Evolutionary conservation across 441 rosid species (phyloP).

Genomic region (Pelargonium australe): DNA sequence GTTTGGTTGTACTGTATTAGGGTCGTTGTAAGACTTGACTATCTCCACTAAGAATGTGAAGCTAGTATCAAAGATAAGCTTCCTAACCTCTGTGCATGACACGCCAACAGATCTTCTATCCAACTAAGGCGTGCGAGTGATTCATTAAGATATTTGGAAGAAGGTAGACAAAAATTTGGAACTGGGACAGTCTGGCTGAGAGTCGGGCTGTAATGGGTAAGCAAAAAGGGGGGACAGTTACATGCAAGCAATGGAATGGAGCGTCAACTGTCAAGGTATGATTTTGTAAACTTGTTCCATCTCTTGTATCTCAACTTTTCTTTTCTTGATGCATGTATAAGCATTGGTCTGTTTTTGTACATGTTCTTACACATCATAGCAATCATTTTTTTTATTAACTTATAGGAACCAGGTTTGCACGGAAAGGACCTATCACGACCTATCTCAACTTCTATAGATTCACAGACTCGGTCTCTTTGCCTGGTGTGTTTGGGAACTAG

Average conservation of each 20-base stretch:
- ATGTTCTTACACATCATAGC: background rate
- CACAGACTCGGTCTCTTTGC: slow-evolving; percentile 36
- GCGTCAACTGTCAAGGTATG: slow-evolving; percentile 39
- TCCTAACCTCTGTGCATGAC: background rate
- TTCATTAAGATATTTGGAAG: slow-evolving; percentile 8
- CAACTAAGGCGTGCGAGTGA: slow-evolving; percentile 9
- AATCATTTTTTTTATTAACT: slow-evolving; percentile 8
- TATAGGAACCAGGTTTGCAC: slow-evolving; percentile 34
- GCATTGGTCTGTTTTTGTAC: background rate
- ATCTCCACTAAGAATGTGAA: background rate
- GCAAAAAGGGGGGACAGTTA: slow-evolving; percentile 32
- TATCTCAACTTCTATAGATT: slow-evolving; percentile 25
- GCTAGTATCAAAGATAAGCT: background rate
- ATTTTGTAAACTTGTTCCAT: background rate
- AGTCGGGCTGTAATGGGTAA: slow-evolving; percentile 30
- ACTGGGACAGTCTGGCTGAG: slow-evolving; percentile 2
- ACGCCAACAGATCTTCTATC: slow-evolving; percentile 15
- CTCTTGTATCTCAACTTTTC: background rate
- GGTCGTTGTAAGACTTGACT: background rate
- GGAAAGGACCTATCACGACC: slow-evolving; percentile 35
- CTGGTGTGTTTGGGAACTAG: slow-evolving; percentile 46
- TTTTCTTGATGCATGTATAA: background rate
- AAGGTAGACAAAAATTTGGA: background rate
- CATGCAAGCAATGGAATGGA: slow-evolving; percentile 28
- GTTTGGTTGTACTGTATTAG: background rate